Percentiles rank a stretch among this genome's conserved stretches.
These are phyloP conservation scores for Talaromyces sp. DNA, from an alignment of 2,329 filamentous ascomycete genomes.

Conservation along the genomic window DNA sequence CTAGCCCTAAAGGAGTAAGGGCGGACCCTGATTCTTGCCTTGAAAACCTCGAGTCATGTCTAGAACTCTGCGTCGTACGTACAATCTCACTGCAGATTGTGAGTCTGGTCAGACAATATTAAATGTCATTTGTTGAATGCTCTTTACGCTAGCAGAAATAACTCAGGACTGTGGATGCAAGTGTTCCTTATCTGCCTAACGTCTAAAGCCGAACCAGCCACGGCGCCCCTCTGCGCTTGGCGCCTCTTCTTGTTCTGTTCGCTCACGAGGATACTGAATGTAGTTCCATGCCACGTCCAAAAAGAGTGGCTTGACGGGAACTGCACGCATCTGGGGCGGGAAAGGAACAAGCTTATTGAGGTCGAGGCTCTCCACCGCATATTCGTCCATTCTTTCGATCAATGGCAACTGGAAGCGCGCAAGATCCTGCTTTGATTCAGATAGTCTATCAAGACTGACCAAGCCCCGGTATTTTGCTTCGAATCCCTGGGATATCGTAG, in stretches of 20 bases:
- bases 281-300: constrained; percentile 98
- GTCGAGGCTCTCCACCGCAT: constrained; percentile 67
- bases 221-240: constrained; percentile 55
- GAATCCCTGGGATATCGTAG: constrained; percentile 63
- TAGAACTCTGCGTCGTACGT: neutral
- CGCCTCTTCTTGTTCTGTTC: constrained; percentile 28
- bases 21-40: neutral
- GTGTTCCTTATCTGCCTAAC: constrained; percentile 24
- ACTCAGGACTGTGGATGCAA: neutral
- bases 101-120: neutral
- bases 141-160: neutral
- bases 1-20: neutral
- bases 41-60: neutral
- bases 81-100: neutral
- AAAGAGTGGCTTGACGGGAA: constrained; percentile 93
- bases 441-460: constrained; percentile 72
- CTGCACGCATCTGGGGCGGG: constrained; percentile 74
- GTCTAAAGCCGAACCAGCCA: constrained; percentile 73
- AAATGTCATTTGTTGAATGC: neutral
- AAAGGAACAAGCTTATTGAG: constrained; percentile 79
- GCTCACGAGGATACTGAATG: constrained; percentile 77
- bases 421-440: constrained; percentile 46
- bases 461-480: constrained; percentile 80
- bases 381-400: constrained; percentile 71
- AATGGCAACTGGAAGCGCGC: constrained; percentile 55